These are phyloP conservation scores for Lodderomyces orthopsilosis DNA, from an alignment of 1,139 yeast genomes.

Conservation along the genomic window DNA sequence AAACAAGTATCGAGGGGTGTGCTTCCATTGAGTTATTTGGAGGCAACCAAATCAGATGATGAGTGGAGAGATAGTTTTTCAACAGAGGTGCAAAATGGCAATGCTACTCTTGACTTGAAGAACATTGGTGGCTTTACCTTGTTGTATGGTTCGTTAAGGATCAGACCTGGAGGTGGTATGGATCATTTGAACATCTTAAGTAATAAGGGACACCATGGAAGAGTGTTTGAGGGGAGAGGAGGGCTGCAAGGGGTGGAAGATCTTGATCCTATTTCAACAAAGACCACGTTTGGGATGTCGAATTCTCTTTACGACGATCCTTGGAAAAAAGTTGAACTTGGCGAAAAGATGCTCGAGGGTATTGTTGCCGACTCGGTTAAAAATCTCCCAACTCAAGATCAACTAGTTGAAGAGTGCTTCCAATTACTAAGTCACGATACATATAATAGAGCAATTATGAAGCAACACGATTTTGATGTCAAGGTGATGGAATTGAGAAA, in stretches of 20 bases:
- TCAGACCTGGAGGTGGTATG: conserved; percentile 23
- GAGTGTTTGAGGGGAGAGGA: conserved; percentile 22
- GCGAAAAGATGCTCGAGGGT: conserved; percentile 42
- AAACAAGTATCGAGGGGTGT: conserved; percentile 68
- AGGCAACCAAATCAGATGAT: conserved; percentile 33
- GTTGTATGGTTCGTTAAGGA: conserved; percentile 59
- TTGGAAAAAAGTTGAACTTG: conserved; percentile 70
- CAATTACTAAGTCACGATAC: conserved; percentile 50
- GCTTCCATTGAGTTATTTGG: conserved; percentile 59
- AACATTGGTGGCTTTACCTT: conserved; percentile 83
- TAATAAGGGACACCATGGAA: conserved; percentile 46
- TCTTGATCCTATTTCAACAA: conserved; percentile 14
- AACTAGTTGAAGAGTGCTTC: conserved; percentile 52
- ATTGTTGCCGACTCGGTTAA: conserved; percentile 31
- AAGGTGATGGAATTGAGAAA: conserved; percentile 47
- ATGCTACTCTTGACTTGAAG: conserved; percentile 28
- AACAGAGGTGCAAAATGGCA: conserved; percentile 22
- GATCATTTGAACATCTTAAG: conserved; percentile 49
- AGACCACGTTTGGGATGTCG: conserved; percentile 53
- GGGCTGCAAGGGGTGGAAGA: background rate
- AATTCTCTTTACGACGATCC: conserved; percentile 62
- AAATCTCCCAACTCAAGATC: conserved; percentile 29
- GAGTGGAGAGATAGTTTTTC: conserved; percentile 47
- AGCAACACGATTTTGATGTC: conserved; percentile 23
- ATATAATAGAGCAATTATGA: conserved; percentile 28